Evolutionary conservation across 179 eudicot genomes (phyloP).

Genomic region (Sideroxylon spinosum): DNA sequence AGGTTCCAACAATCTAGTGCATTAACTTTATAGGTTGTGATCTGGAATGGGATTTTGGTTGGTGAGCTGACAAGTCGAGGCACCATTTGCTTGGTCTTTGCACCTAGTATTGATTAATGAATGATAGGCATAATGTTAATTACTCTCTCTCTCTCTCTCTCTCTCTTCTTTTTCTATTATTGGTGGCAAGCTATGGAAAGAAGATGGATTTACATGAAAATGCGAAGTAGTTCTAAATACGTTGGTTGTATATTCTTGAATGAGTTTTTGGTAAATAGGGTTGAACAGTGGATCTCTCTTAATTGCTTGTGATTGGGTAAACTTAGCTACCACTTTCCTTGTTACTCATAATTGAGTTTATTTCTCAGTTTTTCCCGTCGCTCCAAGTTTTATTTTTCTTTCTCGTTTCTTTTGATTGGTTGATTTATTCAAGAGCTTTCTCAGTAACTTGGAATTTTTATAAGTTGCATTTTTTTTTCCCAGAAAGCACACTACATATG

Average conservation of each 20-base stretch:
- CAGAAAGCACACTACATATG: slow-evolving; percentile 30
- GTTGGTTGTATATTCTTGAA: not conserved
- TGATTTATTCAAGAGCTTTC: slow-evolving; percentile 7
- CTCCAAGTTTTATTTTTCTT: not conserved
- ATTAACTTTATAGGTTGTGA: not conserved
- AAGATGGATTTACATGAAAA: not conserved
- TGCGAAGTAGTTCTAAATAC: not conserved
- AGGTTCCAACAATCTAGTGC: not conserved
- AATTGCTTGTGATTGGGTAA: not conserved
- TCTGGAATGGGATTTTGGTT: not conserved
- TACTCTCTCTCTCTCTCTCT: not conserved
- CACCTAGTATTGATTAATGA: not conserved
- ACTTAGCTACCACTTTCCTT: not conserved
- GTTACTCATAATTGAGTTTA: not conserved
- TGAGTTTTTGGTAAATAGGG: not conserved
- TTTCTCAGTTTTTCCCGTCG: not conserved
- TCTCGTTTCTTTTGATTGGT: not conserved
- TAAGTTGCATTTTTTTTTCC: slow-evolving; percentile 5
- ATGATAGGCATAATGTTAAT: not conserved
- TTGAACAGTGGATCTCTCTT: not conserved
- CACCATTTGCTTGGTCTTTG: not conserved
- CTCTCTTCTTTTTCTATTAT: too few relatives aligned
- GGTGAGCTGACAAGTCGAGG: not conserved
- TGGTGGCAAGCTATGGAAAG: not conserved
- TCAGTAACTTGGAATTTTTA: not conserved